Evolutionary conservation across 2,329 filamentous ascomycete genomes (phyloP).

Genomic region (Hymenoscyphus scutula): DNA sequence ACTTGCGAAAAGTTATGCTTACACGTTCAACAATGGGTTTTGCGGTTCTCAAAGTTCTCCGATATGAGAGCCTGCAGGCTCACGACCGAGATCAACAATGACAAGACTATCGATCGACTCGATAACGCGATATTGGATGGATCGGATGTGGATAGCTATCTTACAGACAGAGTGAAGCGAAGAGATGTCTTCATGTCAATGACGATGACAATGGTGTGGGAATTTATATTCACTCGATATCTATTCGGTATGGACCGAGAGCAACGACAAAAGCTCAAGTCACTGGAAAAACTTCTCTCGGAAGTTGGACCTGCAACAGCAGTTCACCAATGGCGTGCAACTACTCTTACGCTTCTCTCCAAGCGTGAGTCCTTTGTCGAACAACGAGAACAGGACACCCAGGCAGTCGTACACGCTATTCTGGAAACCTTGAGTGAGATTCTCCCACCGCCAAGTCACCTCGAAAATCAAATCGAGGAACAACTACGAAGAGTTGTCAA

Average conservation of each 20-base stretch:
- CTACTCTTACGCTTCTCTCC: conserved; percentile 85
- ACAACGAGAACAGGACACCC: conserved; percentile 85
- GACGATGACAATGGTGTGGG: conserved; percentile 99
- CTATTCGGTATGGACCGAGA: conserved; percentile 98
- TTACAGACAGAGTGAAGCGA: conserved; percentile 81
- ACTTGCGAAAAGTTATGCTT: conserved; percentile 93
- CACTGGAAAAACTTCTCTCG: conserved; percentile 83
- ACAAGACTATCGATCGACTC: conserved; percentile 89
- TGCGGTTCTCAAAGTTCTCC: conserved; percentile 97
- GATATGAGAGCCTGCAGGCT: conserved; percentile 84
- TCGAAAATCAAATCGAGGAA: conserved; percentile 76
- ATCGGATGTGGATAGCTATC: conserved; percentile 84
- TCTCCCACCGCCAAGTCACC: conserved; percentile 78
- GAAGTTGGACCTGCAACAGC: conserved; percentile 85
- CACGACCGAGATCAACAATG: conserved; percentile 81
- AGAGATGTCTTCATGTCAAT: conserved; percentile 98
- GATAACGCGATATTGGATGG: conserved; percentile 95
- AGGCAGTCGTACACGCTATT: conserved; percentile 91
- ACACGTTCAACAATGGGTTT: conserved; percentile 95
- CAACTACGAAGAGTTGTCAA: conserved; percentile 85
- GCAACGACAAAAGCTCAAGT: conserved; percentile 95
- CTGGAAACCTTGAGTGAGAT: conserved; percentile 80
- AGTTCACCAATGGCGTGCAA: conserved; percentile 96
- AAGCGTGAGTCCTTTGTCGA: conserved; percentile 75
- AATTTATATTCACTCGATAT: conserved; percentile 96